Conservation (phyloP, 208 protist species). For the Acanthamoeba lenticulata region DNA sequence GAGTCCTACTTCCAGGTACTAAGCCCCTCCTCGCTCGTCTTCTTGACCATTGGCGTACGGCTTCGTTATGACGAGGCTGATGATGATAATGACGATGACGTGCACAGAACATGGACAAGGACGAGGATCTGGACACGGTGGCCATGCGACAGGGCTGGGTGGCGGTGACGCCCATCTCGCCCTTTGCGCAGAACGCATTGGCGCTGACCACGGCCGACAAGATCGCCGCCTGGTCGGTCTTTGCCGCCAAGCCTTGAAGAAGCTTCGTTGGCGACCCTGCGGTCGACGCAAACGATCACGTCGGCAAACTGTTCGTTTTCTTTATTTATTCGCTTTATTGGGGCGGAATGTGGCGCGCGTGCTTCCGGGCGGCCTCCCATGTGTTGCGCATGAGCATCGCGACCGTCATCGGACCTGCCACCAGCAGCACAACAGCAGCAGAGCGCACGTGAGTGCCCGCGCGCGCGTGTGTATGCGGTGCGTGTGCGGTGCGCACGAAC, state of each 20-base stretch:
- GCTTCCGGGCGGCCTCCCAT: constrained; percentile 51
- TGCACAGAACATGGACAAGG: neutral
- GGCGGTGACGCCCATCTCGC: neutral
- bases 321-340: too few relatives aligned
- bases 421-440: neutral
- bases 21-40: neutral
- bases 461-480: neutral
- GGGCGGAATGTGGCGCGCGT: too few relatives aligned
- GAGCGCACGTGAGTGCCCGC: neutral
- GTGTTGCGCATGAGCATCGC: constrained; percentile 84
- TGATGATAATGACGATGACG: too few relatives aligned
- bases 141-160: constrained; percentile 10
- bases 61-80: too few relatives aligned
- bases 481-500: neutral
- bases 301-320: too few relatives aligned
- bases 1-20: neutral
- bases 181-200: neutral
- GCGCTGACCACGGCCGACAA: neutral
- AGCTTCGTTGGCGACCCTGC: neutral
- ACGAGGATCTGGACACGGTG: neutral
- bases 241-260: neutral
- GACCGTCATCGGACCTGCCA: constrained; percentile 96
- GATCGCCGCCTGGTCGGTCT: neutral
- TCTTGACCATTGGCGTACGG: neutral
- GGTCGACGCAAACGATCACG: too few relatives aligned